Base-by-base conservation (phyloP, 805 yeast species). In the Wickerhamomyces chambardii region DNA sequence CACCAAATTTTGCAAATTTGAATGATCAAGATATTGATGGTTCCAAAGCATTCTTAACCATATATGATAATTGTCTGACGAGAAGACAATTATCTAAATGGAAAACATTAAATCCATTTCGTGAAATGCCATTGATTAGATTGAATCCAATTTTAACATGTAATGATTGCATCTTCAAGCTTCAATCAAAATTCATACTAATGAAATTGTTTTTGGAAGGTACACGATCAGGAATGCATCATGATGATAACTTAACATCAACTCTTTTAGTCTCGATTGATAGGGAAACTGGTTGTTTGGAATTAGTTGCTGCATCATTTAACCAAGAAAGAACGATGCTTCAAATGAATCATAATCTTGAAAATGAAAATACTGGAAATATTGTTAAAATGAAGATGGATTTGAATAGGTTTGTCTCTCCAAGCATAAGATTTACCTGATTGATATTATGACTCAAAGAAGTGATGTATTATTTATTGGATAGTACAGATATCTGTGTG, bases 81-180 rank as follows among this genome's bases (percentile, higher is more conserved):
- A 35, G 39, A 15, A 41, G 31, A 27, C 50, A 50, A 33, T 15
- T 48, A 15, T 31, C 41, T 22, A 42, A 38, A 33, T 50, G 55
- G 55, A 39, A 36, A 30, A 7, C 12, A 9, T 32, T 50, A 7
- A 35, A 37, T 11, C 53, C 52, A 8, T 50, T 50, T 30, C 30
- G 36, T 16, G 40, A 40, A 4, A 18, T 43, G 16, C 8, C 24
- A 28, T 16, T 36, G 14, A 25, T 36, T 22, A 5, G 27, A 21
- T 2, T 41, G 33, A 12, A 40, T 17, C 27, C 25, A 24, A 35
- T 16, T 5, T 14, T 43, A 4, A 41, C 44, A 1, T 50, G 55
- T 35, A 35, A 36, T 11, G 27, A 34, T 14, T 50, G 55, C 29
- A 30, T 50, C 5, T 25, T 32, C 5, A 18, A 8, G 2, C 25